Conservation (phyloP, 768 basidiomycete genomes). For the Hypholoma fasciculare region DNA sequence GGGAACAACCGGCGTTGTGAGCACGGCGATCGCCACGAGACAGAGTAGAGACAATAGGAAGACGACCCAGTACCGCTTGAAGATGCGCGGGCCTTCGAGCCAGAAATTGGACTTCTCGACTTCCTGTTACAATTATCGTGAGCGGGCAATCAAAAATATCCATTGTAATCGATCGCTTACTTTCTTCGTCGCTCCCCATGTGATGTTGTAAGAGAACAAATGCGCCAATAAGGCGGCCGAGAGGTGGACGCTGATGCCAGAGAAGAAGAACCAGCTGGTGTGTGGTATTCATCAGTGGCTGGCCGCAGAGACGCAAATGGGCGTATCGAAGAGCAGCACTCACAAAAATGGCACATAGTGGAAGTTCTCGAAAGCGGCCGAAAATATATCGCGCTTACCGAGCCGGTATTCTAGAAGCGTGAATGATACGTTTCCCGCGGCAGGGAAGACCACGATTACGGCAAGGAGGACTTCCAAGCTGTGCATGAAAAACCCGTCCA, state of each 20-base stretch:
- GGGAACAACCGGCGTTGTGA: slow-evolving; percentile 56
- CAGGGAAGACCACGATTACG: slow-evolving; percentile 70
- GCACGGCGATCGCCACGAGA: slow-evolving; percentile 56
- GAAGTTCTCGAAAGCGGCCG: slow-evolving; percentile 56
- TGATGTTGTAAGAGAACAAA: slow-evolving; percentile 74
- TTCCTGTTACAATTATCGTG: slow-evolving; percentile 44
- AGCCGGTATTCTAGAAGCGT: slow-evolving; percentile 71
- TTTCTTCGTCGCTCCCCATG: slow-evolving; percentile 79
- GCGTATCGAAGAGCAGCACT: slow-evolving; percentile 24
- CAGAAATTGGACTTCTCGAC: slow-evolving; percentile 90
- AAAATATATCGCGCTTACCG: slow-evolving; percentile 51
- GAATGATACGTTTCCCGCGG: slow-evolving; percentile 66
- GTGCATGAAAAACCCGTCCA: slow-evolving; percentile 73
- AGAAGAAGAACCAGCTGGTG: slow-evolving; percentile 75
- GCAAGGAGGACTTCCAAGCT: slow-evolving; percentile 76
- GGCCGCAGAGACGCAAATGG: not conserved
- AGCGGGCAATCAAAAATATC: not conserved
- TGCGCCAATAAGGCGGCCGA: slow-evolving; percentile 65
- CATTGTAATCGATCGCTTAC: slow-evolving; percentile 16
- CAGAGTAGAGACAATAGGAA: slow-evolving; percentile 53
- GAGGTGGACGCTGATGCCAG: slow-evolving; percentile 73
- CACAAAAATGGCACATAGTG: slow-evolving; percentile 77
- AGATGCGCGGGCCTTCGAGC: slow-evolving; percentile 84
- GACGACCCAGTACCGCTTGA: slow-evolving; percentile 74
- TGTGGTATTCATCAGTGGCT: not conserved